Percentiles rank a stretch among this genome's conserved stretches.
Conservation (phyloP, 176 grass and related monocot genomes). For the Zea mays region Zm-B73-REFERENCE-NAM-5.0 NC_050103.1:96749501-96750000, state of each 20-base stretch:
- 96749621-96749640: conserved; percentile 90
- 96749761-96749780: neutral
- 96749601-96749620: too few species aligned
- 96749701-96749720: neutral
- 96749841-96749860: too few species aligned
- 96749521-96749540: conserved; percentile 93
- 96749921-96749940: too few species aligned
- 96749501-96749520: too few species aligned
- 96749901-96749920: too few species aligned
- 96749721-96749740: neutral
- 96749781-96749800: conserved; percentile 36
- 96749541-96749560: conserved; percentile 93
- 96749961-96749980: conserved; percentile 87
- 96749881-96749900: too few species aligned
- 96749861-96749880: too few species aligned
- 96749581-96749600: too few species aligned
- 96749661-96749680: conserved; percentile 97
- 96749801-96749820: too few species aligned
- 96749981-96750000: conserved; percentile 42
- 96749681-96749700: neutral
- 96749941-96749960: too few species aligned
- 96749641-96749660: conserved; percentile 97
- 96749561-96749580: too few species aligned
- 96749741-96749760: conserved; percentile 5
- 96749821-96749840: too few species aligned